Conservation (phyloP, 805 yeast genomes). For the Kodamaea restingae region DNA sequence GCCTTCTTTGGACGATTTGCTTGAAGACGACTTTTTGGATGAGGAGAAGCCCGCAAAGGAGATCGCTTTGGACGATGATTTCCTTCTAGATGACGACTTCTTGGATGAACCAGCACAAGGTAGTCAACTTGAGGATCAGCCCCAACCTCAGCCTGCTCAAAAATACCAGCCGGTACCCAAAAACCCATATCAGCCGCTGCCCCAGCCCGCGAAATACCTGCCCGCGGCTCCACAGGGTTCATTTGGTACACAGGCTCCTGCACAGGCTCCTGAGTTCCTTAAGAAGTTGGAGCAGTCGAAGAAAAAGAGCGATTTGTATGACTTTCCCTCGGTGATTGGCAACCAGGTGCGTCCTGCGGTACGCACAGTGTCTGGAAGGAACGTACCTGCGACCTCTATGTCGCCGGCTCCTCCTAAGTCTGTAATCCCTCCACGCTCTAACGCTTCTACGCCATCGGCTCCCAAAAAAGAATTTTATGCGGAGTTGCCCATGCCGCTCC, state of each 20-base stretch:
- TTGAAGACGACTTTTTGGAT: conserved; percentile 19
- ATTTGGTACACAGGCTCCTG: neutral
- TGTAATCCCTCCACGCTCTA: neutral
- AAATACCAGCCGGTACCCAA: neutral
- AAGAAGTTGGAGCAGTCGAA: conserved; percentile 30
- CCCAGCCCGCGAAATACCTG: neutral
- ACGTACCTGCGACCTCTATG: conserved; percentile 3
- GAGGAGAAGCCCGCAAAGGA: conserved; percentile 4
- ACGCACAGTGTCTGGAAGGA: conserved; percentile 21
- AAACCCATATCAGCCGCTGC: neutral
- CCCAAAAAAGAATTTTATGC: conserved; percentile 42
- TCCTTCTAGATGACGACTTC: conserved; percentile 32
- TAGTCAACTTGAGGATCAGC: neutral
- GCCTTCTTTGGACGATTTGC: conserved; percentile 10
- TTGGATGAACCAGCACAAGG: conserved; percentile 23
- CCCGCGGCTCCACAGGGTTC: neutral
- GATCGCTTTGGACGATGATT: conserved; percentile 4
- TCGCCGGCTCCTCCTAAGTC: too few species aligned
- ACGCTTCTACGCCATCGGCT: conserved; percentile 1
- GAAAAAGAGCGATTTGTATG: conserved; percentile 72
- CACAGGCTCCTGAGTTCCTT: neutral
- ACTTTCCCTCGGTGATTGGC: conserved; percentile 60
- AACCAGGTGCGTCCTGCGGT: conserved; percentile 38
- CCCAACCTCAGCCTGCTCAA: conserved; percentile 15
- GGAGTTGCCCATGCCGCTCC: conserved; percentile 48